Percentiles rank a stretch among this genome's conserved stretches.
phyloP scores from a whole-genome alignment of 1,284 basidiomycete species.

The Cutaneotrichosporon curvatum region DNA sequence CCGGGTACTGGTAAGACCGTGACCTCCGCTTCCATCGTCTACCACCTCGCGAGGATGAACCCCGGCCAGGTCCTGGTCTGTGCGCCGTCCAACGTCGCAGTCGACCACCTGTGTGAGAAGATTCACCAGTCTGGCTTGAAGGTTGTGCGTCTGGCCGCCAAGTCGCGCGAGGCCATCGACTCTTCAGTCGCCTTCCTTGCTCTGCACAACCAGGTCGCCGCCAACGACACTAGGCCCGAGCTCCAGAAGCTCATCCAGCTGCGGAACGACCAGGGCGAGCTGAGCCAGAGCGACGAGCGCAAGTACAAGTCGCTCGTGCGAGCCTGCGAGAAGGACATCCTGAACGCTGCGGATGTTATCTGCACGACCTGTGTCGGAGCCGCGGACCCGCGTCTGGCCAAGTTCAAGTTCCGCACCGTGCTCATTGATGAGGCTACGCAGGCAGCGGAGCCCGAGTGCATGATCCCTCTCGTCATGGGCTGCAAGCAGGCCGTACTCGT shows the following conservation, averaged over 20 bases:
- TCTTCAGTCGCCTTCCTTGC: conserved; percentile 89
- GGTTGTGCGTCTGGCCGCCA: conserved; percentile 94
- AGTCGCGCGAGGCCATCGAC: conserved; percentile 93
- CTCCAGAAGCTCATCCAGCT: conserved; percentile 95
- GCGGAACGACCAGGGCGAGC: conserved; percentile 93
- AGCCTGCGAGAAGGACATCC: conserved; percentile 94
- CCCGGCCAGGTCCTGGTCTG: conserved; percentile 98
- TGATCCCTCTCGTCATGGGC: conserved; percentile 97
- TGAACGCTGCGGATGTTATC: conserved; percentile 92
- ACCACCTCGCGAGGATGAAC: conserved; percentile 99
- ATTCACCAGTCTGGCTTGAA: conserved; percentile 95
- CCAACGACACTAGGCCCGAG: conserved; percentile 88
- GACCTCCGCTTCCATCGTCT: conserved; percentile 98
- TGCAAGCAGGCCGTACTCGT: conserved; percentile 99
- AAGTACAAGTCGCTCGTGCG: conserved; percentile 95
- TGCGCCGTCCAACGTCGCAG: conserved; percentile 98
- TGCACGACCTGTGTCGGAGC: conserved; percentile 98
- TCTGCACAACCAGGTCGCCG: conserved; percentile 93
- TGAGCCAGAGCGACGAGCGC: conserved; percentile 92
- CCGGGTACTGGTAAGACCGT: conserved; percentile 99
- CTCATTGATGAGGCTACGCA: conserved; percentile 99
- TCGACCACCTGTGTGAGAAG: conserved; percentile 98
- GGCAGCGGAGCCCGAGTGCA: conserved; percentile 96
- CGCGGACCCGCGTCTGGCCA: conserved; percentile 88
- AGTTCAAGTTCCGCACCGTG: conserved; percentile 96